A percentile compares a stretch with the other conserved stretches of the same genome.
These are phyloP conservation scores for Nicotiana attenuata DNA, from an alignment of 257 asterid genomes.

Conservation along the genomic window DNA sequence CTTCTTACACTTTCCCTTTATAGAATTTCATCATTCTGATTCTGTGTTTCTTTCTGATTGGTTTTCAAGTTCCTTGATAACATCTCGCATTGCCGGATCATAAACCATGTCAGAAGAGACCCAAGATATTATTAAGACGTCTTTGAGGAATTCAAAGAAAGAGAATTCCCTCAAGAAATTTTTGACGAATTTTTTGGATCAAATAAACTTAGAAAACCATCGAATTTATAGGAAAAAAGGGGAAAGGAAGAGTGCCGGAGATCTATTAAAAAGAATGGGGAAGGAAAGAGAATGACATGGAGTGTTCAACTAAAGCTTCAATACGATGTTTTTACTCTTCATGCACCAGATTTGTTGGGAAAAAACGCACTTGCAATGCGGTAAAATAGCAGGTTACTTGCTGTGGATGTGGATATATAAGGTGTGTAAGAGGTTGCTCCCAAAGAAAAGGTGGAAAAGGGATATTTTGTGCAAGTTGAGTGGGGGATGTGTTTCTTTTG, in stretches of 20 bases:
- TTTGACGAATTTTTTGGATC: not conserved
- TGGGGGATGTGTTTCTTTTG: not conserved
- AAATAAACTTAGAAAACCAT: not conserved
- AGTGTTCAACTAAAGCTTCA: not conserved
- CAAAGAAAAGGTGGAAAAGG: not conserved
- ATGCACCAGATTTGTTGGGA: not conserved
- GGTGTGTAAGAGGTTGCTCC: not conserved
- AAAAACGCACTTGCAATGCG: too few species aligned
- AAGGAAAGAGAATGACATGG: not conserved
- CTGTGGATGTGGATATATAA: not conserved
- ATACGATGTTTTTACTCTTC: not conserved
- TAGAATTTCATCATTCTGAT: not conserved
- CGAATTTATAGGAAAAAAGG: not conserved
- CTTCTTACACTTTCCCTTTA: not conserved
- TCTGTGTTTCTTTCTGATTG: not conserved
- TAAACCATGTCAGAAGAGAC: not conserved
- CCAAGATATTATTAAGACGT: not conserved
- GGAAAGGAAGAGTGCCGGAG: not conserved
- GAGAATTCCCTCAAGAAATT: not conserved
- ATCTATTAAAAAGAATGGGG: not conserved
- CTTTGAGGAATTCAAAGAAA: not conserved
- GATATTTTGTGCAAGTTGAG: not conserved
- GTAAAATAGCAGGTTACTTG: not conserved
- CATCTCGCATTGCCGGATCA: not conserved
- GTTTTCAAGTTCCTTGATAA: not conserved